These are phyloP conservation scores for Hibiscus mutabilis DNA, from an alignment of 345 rosid genomes.

Conservation along the genomic window DNA sequence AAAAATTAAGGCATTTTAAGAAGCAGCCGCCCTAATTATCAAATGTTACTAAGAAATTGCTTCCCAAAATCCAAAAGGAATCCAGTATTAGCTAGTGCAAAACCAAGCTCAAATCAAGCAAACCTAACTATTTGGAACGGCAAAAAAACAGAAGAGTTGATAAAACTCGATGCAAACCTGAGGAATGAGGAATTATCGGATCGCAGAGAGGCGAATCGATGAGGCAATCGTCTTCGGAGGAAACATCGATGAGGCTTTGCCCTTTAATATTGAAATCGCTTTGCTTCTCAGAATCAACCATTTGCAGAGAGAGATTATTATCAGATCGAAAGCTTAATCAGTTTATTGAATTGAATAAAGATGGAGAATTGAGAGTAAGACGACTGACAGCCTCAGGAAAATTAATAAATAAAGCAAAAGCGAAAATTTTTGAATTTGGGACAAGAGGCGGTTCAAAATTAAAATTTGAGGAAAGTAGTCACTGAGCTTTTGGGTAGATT, in stretches of 20 bases:
- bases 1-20: background rate
- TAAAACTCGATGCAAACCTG: conserved; percentile 27
- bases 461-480: background rate
- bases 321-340: background rate
- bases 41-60: background rate
- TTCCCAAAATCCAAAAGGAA: background rate
- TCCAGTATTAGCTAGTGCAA: background rate
- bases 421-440: conserved; percentile 39
- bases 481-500: too few relatives aligned
- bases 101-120: background rate
- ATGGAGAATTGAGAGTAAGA: background rate
- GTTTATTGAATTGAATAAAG: background rate
- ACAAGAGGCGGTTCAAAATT: conserved; percentile 42
- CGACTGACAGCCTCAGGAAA: background rate
- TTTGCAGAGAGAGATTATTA: conserved; percentile 16
- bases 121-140: background rate
- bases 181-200: conserved; percentile 18
- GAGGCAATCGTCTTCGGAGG: conserved; percentile 82
- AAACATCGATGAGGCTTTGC: conserved; percentile 70
- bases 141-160: background rate
- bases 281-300: conserved; percentile 46
- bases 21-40: background rate
- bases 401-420: background rate
- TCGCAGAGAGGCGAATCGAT: conserved; percentile 36
- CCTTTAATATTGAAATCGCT: conserved; percentile 30